A percentile compares a stretch with the other conserved stretches of the same genome.
phyloP scores from a whole-genome alignment of 495 filamentous ascomycete genomes.

The Aspergillus nidulans region DNA sequence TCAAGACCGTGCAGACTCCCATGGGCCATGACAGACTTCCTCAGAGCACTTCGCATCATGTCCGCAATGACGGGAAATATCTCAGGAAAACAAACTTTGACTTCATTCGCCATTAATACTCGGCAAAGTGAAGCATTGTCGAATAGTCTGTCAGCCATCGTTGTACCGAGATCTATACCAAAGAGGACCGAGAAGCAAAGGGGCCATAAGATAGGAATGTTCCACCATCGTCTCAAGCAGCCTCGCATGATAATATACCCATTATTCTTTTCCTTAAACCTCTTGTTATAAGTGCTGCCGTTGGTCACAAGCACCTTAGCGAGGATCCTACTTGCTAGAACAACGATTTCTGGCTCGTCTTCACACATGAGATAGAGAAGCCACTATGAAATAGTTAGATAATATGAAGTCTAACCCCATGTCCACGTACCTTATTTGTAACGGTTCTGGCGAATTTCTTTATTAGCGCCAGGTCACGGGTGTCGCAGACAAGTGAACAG shows the following conservation, averaged over 20 bases:
- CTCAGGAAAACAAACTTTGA: constrained; percentile 69
- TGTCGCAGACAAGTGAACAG: constrained; percentile 73
- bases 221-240: constrained; percentile 84
- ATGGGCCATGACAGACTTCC: constrained; percentile 35
- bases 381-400: constrained; percentile 57
- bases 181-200: constrained; percentile 89
- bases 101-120: constrained; percentile 55
- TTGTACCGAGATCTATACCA: constrained; percentile 68
- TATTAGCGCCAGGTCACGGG: constrained; percentile 58
- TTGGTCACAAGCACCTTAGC: constrained; percentile 79
- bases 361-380: constrained; percentile 89
- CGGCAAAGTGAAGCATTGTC: constrained; percentile 69
- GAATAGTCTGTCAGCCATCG: constrained; percentile 69
- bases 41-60: constrained; percentile 82
- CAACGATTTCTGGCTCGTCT: constrained; percentile 75
- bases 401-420: background rate
- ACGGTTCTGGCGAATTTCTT: constrained; percentile 90
- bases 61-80: constrained; percentile 74
- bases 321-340: constrained; percentile 78
- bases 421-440: constrained; percentile 79
- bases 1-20: constrained; percentile 1
- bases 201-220: constrained; percentile 76
- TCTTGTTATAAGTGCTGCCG: constrained; percentile 71
- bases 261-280: constrained; percentile 79
- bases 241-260: constrained; percentile 81